A percentile compares a stretch with the other conserved stretches of the same genome.
phyloP scores from a whole-genome alignment of 768 basidiomycete species.

The Hygrophorus pudorinus region DNA sequence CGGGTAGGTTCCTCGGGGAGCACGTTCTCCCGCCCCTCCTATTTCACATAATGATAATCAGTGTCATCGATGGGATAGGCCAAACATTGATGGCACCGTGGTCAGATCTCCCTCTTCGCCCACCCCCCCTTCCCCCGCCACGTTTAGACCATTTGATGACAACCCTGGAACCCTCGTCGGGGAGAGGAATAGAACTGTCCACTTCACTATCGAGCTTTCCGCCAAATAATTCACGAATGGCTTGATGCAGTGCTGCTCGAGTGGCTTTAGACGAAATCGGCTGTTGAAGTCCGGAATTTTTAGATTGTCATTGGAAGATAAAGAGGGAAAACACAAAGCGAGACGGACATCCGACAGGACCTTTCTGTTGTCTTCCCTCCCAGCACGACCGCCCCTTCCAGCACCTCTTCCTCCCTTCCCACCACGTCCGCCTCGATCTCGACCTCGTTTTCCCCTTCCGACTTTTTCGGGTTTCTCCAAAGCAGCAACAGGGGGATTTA shows the following conservation, averaged over 20 bases:
- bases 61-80: background rate
- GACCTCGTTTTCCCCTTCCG: constrained; percentile 26
- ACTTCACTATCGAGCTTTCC: constrained; percentile 84
- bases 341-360: constrained; percentile 73
- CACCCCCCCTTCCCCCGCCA: constrained; percentile 28
- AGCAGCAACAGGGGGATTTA: too few relatives aligned
- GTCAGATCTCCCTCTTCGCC: background rate
- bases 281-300: constrained; percentile 34
- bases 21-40: constrained; percentile 33
- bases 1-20: constrained; percentile 57
- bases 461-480: constrained; percentile 13
- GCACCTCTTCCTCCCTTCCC: constrained; percentile 37
- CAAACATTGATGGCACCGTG: background rate
- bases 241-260: constrained; percentile 75
- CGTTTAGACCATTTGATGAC: constrained; percentile 66
- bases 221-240: constrained; percentile 67
- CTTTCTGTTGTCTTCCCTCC: constrained; percentile 56
- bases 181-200: constrained; percentile 36
- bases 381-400: constrained; percentile 16
- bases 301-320: constrained; percentile 7
- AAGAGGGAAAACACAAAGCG: constrained; percentile 7
- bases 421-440: constrained; percentile 31
- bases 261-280: constrained; percentile 74
- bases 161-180: constrained; percentile 67
- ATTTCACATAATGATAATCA: constrained; percentile 6